phyloP scores from a whole-genome alignment of 75 land plant species.

The Sequoiadendron giganteum region DNA sequence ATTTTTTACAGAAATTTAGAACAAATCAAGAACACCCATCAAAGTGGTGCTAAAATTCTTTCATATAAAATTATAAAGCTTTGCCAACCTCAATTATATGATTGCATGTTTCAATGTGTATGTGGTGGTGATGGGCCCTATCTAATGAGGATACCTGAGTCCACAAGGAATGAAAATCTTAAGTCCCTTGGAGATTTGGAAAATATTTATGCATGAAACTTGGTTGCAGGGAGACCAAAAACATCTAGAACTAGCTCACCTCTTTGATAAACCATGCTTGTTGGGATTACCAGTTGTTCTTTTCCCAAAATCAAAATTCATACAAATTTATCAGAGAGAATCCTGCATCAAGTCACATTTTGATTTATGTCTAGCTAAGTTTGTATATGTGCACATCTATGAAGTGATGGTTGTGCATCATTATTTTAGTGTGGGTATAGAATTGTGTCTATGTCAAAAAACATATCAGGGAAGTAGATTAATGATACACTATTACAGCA shows the following conservation, averaged over 20 bases:
- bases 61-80: too few relatives aligned
- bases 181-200: too few relatives aligned
- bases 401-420: too few relatives aligned
- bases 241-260: conserved; percentile 85
- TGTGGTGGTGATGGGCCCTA: background rate
- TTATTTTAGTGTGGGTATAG: background rate
- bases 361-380: background rate
- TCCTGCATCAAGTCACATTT: background rate
- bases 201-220: background rate
- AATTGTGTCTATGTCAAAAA: background rate
- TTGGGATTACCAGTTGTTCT: conserved; percentile 73
- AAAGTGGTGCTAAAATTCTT: too few relatives aligned
- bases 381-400: too few relatives aligned
- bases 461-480: too few relatives aligned
- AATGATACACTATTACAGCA: too few relatives aligned
- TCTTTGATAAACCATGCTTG: conserved; percentile 97
- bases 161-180: background rate
- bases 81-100: too few relatives aligned
- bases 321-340: background rate
- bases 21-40: too few relatives aligned
- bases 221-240: conserved; percentile 58
- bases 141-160: background rate
- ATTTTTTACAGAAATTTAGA: too few relatives aligned
- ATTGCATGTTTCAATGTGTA: too few relatives aligned
- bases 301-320: background rate